Percentiles rank a stretch among this genome's conserved stretches.
Conservation (phyloP, 768 basidiomycete genomes). For the Hirschioporus abietinus region DNA sequence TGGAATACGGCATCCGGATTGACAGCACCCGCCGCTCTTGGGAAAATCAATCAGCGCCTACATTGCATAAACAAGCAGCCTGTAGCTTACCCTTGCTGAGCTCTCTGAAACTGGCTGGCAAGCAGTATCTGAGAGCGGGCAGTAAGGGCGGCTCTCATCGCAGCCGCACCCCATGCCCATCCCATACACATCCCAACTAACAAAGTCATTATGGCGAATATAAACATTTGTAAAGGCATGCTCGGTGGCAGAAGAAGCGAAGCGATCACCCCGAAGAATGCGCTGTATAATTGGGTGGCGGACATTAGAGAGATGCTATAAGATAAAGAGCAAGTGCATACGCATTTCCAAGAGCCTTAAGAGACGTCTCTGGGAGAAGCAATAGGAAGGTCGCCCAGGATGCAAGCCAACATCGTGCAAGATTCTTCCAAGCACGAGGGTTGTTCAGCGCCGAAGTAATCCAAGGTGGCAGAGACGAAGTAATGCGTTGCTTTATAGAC, state of each 20-base stretch:
- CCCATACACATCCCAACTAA: constrained; percentile 42
- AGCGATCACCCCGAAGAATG: constrained; percentile 39
- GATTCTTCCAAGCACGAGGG: constrained; percentile 30
- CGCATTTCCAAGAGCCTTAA: constrained; percentile 35
- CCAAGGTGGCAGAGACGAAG: constrained; percentile 31
- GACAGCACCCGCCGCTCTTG: constrained; percentile 28
- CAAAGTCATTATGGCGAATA: constrained; percentile 43
- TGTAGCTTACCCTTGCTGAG: constrained; percentile 26
- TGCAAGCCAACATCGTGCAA: constrained; percentile 37
- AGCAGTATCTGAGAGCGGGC: constrained; percentile 31
- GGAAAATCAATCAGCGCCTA: constrained; percentile 8
- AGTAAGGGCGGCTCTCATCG: constrained; percentile 43
- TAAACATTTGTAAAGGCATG: constrained; percentile 42
- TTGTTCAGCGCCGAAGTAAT: constrained; percentile 30
- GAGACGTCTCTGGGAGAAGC: constrained; percentile 33
- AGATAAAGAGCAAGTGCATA: constrained; percentile 22
- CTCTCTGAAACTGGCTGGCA: constrained; percentile 21
- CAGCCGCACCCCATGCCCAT: constrained; percentile 51
- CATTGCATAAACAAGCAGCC: background rate
- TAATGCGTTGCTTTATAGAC: background rate
- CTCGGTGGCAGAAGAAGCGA: constrained; percentile 43
- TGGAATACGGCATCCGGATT: constrained; percentile 35
- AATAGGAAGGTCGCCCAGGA: constrained; percentile 35
- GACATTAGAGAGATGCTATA: constrained; percentile 4
- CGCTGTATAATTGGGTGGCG: constrained; percentile 22